These are phyloP conservation scores for Endocalyx cinctus DNA, from an alignment of 2,329 filamentous ascomycete genomes.

Conservation along the genomic window DNA sequence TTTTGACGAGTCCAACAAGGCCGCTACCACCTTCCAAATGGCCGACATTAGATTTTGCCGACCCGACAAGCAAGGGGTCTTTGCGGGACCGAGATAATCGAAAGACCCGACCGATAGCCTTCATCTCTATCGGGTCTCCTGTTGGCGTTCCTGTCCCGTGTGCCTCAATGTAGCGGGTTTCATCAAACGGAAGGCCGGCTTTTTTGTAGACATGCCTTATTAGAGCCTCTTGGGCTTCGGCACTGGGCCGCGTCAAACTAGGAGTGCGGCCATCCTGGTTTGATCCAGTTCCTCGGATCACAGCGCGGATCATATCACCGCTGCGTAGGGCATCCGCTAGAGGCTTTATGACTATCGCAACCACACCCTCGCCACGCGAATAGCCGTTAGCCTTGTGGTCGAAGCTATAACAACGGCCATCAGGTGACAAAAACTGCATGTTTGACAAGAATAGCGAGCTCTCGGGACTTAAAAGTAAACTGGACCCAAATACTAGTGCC, in stretches of 20 bases:
- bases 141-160: slow-evolving; percentile 35
- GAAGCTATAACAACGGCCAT: slow-evolving; percentile 22
- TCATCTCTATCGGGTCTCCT: slow-evolving; percentile 36
- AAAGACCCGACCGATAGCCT: slow-evolving; percentile 27
- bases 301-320: slow-evolving; percentile 33
- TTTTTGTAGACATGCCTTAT: slow-evolving; percentile 29
- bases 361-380: slow-evolving; percentile 48
- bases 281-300: slow-evolving; percentile 27
- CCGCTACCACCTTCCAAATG: slow-evolving; percentile 17
- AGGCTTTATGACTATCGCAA: slow-evolving; percentile 45
- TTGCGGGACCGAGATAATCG: no score
- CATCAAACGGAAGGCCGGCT: slow-evolving; percentile 13
- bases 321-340: slow-evolving; percentile 40
- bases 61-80: no score
- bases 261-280: slow-evolving; percentile 27
- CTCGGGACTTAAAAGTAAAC: slow-evolving; percentile 6
- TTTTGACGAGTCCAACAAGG: slow-evolving; percentile 24
- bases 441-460: slow-evolving; percentile 20
- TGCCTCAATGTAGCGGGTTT: slow-evolving; percentile 28
- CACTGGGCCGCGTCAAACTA: slow-evolving; percentile 22
- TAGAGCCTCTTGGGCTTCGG: slow-evolving; percentile 25
- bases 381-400: slow-evolving; percentile 24
- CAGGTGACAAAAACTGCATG: slow-evolving; percentile 36
- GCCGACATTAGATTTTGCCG: slow-evolving; percentile 15
- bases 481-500: slow-evolving; percentile 8